These are phyloP conservation scores for Entonaema liquescens DNA, from an alignment of 495 filamentous ascomycete genomes.

Conservation along the genomic window DNA sequence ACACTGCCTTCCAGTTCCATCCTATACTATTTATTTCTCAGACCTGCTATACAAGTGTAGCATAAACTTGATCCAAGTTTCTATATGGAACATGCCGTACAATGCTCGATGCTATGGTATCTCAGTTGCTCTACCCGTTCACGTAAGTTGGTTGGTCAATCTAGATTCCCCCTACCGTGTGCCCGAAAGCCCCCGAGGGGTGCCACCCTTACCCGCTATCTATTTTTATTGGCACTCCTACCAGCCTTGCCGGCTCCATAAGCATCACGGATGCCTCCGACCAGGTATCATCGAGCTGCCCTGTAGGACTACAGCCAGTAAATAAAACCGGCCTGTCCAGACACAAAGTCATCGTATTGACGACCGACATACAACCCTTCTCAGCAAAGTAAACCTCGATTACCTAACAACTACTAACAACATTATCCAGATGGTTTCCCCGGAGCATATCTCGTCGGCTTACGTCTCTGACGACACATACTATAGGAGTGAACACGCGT, in stretches of 20 bases:
- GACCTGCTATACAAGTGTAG: constrained; percentile 12
- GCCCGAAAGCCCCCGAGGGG: constrained; percentile 19
- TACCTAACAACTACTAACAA: constrained; percentile 18
- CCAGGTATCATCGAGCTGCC: not conserved
- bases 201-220: constrained; percentile 12
- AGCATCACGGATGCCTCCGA: constrained; percentile 10
- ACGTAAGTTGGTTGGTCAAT: constrained; percentile 40
- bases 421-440: constrained; percentile 35
- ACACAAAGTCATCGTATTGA: constrained; percentile 1
- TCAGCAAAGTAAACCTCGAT: constrained; percentile 1
- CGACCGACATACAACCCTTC: not conserved
- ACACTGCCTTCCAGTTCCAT: constrained; percentile 21
- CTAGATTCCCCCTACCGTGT: constrained; percentile 21
- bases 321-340: constrained; percentile 30
- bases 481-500: constrained; percentile 32
- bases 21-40: constrained; percentile 18
- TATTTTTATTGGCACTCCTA: constrained; percentile 27
- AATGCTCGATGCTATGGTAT: constrained; percentile 33
- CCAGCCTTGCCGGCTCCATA: constrained; percentile 15
- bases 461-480: constrained; percentile 36
- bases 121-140: constrained; percentile 24
- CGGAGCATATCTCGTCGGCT: constrained; percentile 38
- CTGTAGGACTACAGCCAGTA: constrained; percentile 18
- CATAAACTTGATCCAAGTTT: constrained; percentile 28
- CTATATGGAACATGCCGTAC: constrained; percentile 43